Base-by-base conservation (phyloP, 2,329 filamentous ascomycete species). In the Ophioceras dolichostomum region DNA sequence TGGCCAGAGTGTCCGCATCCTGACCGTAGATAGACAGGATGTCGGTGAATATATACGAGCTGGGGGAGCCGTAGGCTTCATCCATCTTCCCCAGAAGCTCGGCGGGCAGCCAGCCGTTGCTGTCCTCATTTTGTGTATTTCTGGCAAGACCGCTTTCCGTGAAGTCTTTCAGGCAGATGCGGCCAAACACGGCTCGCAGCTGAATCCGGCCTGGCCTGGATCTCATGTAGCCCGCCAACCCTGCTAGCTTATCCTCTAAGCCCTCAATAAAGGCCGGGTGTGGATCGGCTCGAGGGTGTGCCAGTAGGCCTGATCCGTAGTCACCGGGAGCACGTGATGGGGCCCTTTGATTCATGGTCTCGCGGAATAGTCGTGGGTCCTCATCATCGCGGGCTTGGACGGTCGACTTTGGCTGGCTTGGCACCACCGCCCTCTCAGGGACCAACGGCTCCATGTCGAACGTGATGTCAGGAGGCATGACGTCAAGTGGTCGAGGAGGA, bases 181-280 rank as follows among this genome's bases (percentile, higher is more conserved):
- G 49, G 3, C 55, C 55, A 9, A 58, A 37, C 9, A 55, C 52
- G 0, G 45, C 50, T 17, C 46, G 41, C 26, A 56, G 31, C 5
- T 39, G 37, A 10, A 55, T 28, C n/a, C 40, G 47, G 19, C 50
- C 47, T 8, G 36, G 31, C 7, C 41, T 32, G 33, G 47, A 51
- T 4, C 46, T 45, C 4, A 47, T 41, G 9, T 40, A 39, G 2
- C 18, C 32, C 8, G 50, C 29, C 8, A 53, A 34, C 4, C 27
- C 39, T 2, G 19, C 17, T 34, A 47, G 20, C 42, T 36, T 18
- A 17, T 18, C 22, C 31, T 17, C 41, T 4, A 48, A 30, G 6
- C 32, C 21, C 27, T 32, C 14, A 8, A 37, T 13, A 28, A 45
- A 41, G 1, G n/a, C 18, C 3, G 16, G 28, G 28, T 40, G 22